Conservation (phyloP, 768 basidiomycete species). For the Suillus clintonianus region DNA sequence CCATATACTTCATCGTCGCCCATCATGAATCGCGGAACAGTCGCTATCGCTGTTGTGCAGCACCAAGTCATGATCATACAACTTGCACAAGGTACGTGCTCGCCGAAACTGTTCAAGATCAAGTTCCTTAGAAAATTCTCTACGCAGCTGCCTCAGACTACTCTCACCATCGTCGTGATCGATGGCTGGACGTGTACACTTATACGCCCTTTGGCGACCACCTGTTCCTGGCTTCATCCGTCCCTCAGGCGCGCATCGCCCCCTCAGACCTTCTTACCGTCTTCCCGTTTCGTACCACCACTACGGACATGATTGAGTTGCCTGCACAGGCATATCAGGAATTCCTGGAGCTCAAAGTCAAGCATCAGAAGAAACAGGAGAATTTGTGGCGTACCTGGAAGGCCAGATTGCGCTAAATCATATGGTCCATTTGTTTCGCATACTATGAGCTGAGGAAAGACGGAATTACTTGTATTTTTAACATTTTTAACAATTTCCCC, state of each 20-base stretch:
- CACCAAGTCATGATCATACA: conserved; percentile 63
- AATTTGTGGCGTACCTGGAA: conserved; percentile 57
- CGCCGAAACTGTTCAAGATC: neutral
- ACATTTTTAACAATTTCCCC: neutral
- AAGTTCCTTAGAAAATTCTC: conserved; percentile 8
- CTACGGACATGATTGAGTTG: conserved; percentile 64
- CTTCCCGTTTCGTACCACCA: conserved; percentile 44
- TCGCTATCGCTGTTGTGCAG: conserved; percentile 71
- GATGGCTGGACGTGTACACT: conserved; percentile 65
- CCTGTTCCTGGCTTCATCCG: conserved; percentile 61
- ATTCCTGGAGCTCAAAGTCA: conserved; percentile 54
- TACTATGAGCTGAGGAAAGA: neutral
- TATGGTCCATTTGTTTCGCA: neutral
- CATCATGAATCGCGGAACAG: conserved; percentile 54
- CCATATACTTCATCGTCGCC: conserved; percentile 5
- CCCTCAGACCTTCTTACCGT: conserved; percentile 59
- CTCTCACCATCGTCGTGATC: conserved; percentile 55
- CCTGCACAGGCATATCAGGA: conserved; percentile 59
- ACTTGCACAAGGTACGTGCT: conserved; percentile 49
- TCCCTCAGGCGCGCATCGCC: conserved; percentile 64
- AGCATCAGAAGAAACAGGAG: conserved; percentile 57
- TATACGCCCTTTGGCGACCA: conserved; percentile 66
- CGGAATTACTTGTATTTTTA: conserved; percentile 5
- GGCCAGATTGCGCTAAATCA: conserved; percentile 22
- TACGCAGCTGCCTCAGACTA: conserved; percentile 41